These are phyloP conservation scores for Diplodia mutila DNA, from an alignment of 2,329 filamentous ascomycete genomes.

Conservation along the genomic window DNA sequence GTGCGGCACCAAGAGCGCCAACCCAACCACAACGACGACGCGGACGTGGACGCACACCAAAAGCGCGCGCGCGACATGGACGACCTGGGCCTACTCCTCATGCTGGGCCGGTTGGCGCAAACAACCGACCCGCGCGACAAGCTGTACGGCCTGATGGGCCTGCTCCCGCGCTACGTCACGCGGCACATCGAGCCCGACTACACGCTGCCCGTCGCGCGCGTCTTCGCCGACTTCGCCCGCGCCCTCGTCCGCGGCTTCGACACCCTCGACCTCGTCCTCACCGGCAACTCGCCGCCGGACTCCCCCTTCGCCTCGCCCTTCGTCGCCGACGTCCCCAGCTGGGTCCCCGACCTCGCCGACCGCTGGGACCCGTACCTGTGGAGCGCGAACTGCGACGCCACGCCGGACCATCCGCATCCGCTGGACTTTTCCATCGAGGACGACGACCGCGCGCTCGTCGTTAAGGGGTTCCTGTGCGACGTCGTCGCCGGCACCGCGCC, in stretches of 20 bases:
- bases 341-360: background rate
- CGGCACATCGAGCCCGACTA: constrained; percentile 2
- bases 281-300: background rate
- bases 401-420: no score
- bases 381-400: background rate
- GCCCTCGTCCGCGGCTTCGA: background rate
- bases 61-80: background rate
- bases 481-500: background rate
- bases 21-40: background rate
- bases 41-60: background rate
- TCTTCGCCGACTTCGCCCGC: constrained; percentile 2
- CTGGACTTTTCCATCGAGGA: background rate
- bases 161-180: background rate
- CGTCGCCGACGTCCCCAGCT: background rate
- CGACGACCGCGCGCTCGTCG: background rate
- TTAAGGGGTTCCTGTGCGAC: background rate
- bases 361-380: constrained; percentile 7
- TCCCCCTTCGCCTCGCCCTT: background rate
- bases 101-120: background rate
- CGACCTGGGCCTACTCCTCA: background rate
- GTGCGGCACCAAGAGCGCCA: background rate
- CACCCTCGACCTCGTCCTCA: background rate
- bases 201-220: background rate
- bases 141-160: constrained; percentile 6
- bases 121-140: background rate